phyloP scores from a whole-genome alignment of 2,329 filamentous ascomycete genomes.

The Cucurbitaria berberidis region DNA sequence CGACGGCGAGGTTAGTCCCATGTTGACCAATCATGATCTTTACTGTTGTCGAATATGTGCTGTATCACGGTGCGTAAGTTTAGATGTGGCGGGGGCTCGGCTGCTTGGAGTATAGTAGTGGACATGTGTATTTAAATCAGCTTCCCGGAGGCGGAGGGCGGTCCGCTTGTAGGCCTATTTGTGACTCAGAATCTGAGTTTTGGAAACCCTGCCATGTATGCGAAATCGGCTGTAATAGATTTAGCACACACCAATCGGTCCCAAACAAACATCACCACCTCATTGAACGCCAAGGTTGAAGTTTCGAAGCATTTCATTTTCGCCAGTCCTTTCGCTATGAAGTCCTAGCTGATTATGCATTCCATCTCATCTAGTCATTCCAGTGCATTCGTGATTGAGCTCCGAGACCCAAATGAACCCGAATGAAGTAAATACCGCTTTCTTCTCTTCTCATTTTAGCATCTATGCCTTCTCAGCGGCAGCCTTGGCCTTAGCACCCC shows the following conservation, averaged over 20 bases:
- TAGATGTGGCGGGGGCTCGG: no score
- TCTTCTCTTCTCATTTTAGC: conserved; percentile 8
- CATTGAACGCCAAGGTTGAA: background rate
- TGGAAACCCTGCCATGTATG: background rate
- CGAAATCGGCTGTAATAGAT: background rate
- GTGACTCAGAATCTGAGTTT: background rate
- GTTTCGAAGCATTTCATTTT: conserved; percentile 29
- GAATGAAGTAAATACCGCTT: conserved; percentile 28
- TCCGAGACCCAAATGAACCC: conserved; percentile 20
- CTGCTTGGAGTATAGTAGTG: no score
- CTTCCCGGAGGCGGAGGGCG: no score
- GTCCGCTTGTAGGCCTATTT: background rate
- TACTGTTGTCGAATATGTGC: no score
- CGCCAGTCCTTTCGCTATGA: conserved; percentile 16
- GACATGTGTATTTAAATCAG: background rate
- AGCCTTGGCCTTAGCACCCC: conserved; percentile 81
- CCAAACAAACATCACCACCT: background rate
- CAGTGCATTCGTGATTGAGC: background rate
- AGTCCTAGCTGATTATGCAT: conserved; percentile 22
- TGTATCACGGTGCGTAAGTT: no score
- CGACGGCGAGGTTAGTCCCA: no score
- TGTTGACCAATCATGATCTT: no score
- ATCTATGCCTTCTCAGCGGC: conserved; percentile 52
- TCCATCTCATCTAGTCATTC: conserved; percentile 11
- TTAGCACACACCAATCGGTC: background rate